Evolutionary conservation across 495 filamentous ascomycete species (phyloP).

Genomic region (Penicillium goetzii): DNA sequence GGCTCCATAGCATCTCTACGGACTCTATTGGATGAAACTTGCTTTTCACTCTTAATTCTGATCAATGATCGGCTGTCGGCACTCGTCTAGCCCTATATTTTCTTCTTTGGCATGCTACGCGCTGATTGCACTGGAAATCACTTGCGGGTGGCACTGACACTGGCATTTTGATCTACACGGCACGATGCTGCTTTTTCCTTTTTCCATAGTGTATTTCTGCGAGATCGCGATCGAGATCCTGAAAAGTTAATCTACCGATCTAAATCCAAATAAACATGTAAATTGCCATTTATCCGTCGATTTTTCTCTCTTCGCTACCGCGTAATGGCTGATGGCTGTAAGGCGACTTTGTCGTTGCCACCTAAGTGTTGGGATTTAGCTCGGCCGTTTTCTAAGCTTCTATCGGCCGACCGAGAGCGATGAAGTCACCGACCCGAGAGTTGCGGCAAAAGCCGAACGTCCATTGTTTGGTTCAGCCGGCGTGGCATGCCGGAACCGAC

Average conservation of each 20-base stretch:
- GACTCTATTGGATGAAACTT: slow-evolving; percentile 28
- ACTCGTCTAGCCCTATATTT: background rate
- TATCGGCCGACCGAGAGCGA: slow-evolving; percentile 12
- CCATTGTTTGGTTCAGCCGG: slow-evolving; percentile 16
- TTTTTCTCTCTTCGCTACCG: background rate
- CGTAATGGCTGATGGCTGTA: no score
- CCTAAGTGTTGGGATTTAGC: background rate
- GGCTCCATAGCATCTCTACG: slow-evolving; percentile 31
- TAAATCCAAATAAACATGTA: background rate
- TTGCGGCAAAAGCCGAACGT: slow-evolving; percentile 5
- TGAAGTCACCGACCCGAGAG: background rate
- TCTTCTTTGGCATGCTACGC: background rate
- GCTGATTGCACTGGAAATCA: slow-evolving; percentile 9
- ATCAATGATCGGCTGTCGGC: background rate
- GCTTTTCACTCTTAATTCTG: slow-evolving; percentile 4
- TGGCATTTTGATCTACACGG: slow-evolving; percentile 2
- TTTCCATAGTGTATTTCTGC: background rate
- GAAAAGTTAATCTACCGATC: background rate
- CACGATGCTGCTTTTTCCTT: slow-evolving; percentile 6
- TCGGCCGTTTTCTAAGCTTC: background rate
- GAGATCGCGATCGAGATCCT: slow-evolving; percentile 2
- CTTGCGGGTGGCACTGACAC: slow-evolving; percentile 20
- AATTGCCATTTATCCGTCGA: no score
- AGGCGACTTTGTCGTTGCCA: background rate
- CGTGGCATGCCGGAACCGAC: background rate